Conservation (phyloP, 148 eudicot species). For the Chenopodium formosanum region DNA sequence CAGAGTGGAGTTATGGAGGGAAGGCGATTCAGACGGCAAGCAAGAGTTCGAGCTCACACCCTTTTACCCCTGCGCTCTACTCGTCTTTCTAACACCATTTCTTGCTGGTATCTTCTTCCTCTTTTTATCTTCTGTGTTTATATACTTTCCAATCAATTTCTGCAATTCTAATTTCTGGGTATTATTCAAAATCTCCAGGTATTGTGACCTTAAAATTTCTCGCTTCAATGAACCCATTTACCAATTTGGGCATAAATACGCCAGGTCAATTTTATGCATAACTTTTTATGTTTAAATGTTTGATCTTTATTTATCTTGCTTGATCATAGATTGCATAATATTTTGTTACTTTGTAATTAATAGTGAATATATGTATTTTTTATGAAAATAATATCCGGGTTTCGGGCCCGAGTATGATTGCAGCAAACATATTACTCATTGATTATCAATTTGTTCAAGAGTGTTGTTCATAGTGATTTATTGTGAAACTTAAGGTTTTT, state of each 20-base stretch:
- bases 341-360: too few relatives aligned
- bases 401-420: too few relatives aligned
- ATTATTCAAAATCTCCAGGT: conserved; percentile 37
- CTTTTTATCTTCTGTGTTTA: neutral
- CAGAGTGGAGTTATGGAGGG: conserved; percentile 22
- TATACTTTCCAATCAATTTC: neutral
- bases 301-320: neutral
- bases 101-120: conserved; percentile 51
- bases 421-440: too few relatives aligned
- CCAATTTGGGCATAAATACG: conserved; percentile 56
- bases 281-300: neutral
- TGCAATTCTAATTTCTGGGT: neutral
- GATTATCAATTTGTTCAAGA: too few relatives aligned
- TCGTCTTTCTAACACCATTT: conserved; percentile 49
- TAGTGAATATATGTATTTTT: too few relatives aligned
- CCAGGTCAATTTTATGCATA: conserved; percentile 41
- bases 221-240: conserved; percentile 56
- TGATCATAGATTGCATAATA: neutral
- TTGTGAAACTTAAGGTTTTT: too few relatives aligned
- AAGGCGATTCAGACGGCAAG: conserved; percentile 41
- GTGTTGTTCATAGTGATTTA: too few relatives aligned
- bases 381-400: too few relatives aligned
- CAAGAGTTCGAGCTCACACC: conserved; percentile 32
- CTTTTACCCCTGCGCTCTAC: conserved; percentile 48
- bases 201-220: conserved; percentile 66